Evolutionary conservation across 2,329 filamentous ascomycete genomes (phyloP), one percentile per base, ranked within the genome.

Genomic region (Claviceps fusiformis): DNA sequence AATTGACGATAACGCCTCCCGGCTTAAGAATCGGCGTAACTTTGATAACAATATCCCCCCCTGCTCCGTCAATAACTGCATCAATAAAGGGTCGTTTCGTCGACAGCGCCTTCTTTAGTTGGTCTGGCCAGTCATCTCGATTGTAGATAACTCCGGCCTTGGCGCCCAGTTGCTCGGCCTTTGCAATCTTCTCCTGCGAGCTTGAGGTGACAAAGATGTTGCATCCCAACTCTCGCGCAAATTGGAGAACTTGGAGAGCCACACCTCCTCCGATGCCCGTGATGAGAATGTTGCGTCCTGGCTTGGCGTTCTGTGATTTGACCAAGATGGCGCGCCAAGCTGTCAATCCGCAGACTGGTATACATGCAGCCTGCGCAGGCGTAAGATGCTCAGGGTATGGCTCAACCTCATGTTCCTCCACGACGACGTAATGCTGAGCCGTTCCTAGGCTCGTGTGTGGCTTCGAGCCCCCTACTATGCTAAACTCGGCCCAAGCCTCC

Each of bases 211-310:
- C 89, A 65, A 77, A 95, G n/a, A 92, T 86, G 67, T 84, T 82
- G 62, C 84, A 81, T 39, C 89, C 87, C 59, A 81, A 72, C 9
- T 81, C 89, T 11, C 84, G 82, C 10, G 82, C 90, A 70, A 95
- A 95, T 67, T 88, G 78, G 62, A 96, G 72, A 7, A 80, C 86
- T 73, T 88, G 85, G 55, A 96, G 73, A 39, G 92, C 92, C 0
- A 96, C 92, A 47, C 92, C 92, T 43, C 92, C 92, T 39, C 92
- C 92, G 68, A 97, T 95, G 0, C 92, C 92, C 3, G 92, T 96
- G 46, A 97, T 72, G 37, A 97, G 73, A 5, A 97, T 76, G 65
- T 95, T 95, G 58, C 80, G 73, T 3, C 88, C 88, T 0, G 71
- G 69, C 56, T 73, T 71, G 10, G 79, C 79, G 60, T 84, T 82